Evolutionary conservation across 352 stramenopile genomes (phyloP).

Genomic region (Phytophthora sansomeana): DNA sequence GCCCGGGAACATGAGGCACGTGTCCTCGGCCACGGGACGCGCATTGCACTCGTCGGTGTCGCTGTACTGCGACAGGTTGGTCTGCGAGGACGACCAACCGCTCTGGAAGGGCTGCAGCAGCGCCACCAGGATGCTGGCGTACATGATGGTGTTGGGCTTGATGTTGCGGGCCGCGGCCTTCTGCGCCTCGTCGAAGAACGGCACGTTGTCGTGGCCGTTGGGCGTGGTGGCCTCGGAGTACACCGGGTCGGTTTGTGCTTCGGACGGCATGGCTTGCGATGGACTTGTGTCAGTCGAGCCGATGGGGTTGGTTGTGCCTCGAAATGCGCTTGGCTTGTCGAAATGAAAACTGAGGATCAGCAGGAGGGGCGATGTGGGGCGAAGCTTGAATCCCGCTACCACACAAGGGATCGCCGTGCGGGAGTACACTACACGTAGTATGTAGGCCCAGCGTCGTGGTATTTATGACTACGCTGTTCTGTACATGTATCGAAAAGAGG

Average conservation of each 20-base stretch:
- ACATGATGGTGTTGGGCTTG: conserved; percentile 44
- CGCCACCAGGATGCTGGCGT: conserved; percentile 42
- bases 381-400: too few species aligned
- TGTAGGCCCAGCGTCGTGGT: too few species aligned
- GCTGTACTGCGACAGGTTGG: conserved; percentile 53
- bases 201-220: conserved; percentile 14
- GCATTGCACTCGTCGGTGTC: conserved; percentile 44
- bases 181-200: conserved; percentile 21
- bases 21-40: conserved; percentile 8
- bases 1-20: conserved; percentile 16
- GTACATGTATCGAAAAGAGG: too few species aligned
- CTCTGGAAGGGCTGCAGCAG: conserved; percentile 49
- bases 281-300: too few species aligned
- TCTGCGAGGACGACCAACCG: conserved; percentile 54
- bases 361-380: too few species aligned
- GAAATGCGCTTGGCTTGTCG: conserved; percentile 18
- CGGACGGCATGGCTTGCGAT: conserved; percentile 10
- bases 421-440: too few species aligned
- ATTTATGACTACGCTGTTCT: too few species aligned
- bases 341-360: conserved; percentile 10
- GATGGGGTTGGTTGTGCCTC: background rate
- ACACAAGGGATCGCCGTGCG: too few species aligned
- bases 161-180: conserved; percentile 26
- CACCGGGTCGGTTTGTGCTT: conserved; percentile 23
- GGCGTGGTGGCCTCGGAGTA: conserved; percentile 26